Percentiles rank a stretch among this genome's conserved stretches.
These are phyloP conservation scores for Kockovaella imperatae DNA, from an alignment of 768 basidiomycete genomes.

Conservation along the genomic window DNA sequence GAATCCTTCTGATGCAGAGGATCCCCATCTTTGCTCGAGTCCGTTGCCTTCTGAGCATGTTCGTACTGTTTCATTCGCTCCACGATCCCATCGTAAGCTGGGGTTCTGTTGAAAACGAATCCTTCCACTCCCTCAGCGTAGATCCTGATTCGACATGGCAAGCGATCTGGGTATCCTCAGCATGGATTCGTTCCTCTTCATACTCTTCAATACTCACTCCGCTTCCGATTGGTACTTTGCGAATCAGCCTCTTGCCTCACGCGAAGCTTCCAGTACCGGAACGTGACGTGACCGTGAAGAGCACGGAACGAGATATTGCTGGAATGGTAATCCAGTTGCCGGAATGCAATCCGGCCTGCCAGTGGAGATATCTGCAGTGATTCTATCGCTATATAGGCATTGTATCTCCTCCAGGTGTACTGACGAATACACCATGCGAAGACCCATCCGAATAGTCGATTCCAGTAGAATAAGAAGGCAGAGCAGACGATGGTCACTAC, in stretches of 20 bases:
- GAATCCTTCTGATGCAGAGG: neutral
- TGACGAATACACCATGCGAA: slow-evolving; percentile 62
- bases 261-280: slow-evolving; percentile 86
- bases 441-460: slow-evolving; percentile 66
- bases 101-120: slow-evolving; percentile 84
- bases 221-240: slow-evolving; percentile 15
- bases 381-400: slow-evolving; percentile 77
- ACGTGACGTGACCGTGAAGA: slow-evolving; percentile 75
- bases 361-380: slow-evolving; percentile 87
- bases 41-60: slow-evolving; percentile 15
- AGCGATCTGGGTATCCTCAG: slow-evolving; percentile 16
- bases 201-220: slow-evolving; percentile 14
- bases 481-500: slow-evolving; percentile 40
- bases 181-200: neutral
- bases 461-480: slow-evolving; percentile 81
- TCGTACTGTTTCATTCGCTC: slow-evolving; percentile 58
- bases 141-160: slow-evolving; percentile 72
- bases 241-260: slow-evolving; percentile 58
- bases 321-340: slow-evolving; percentile 81
- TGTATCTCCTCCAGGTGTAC: slow-evolving; percentile 66
- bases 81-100: slow-evolving; percentile 79
- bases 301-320: slow-evolving; percentile 82
- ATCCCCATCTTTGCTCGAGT: neutral
- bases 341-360: slow-evolving; percentile 76
- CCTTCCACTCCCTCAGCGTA: slow-evolving; percentile 81